Base-by-base conservation (phyloP, 148 eudicot genomes). In the Rhododendron griersonianum region DNA sequence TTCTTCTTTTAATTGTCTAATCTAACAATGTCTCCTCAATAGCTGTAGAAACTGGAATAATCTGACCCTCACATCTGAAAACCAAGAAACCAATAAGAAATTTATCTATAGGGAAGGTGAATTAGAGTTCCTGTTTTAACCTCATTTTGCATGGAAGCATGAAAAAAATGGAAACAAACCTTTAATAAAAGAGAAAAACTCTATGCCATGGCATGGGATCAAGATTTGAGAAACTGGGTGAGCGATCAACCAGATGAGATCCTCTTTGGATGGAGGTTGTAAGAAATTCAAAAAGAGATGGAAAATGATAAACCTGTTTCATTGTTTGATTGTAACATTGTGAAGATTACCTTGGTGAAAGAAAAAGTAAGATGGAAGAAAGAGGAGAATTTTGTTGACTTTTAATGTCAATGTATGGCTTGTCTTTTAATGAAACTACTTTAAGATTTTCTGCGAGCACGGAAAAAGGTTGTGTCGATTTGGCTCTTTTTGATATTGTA, bases 391-490 rank as follows among this genome's bases (percentile, higher is more conserved):
- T 41, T 35, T 3, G 37, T 33, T 81, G 67, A 28, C 14, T 80
- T 5, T 50, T 79, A 35, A 16, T 82, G 86, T 83, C 19, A 87
- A 87, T 39, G 84, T 50, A 74, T 81, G 50, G 35, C 19, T 71
- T 30, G 41, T 71, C 15, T 69, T 69, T 30, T 30, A 28, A 69
- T 7, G 5, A 25, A 33, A 30, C 1, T 16, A 7, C 48, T 75
- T 75, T 75, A 16, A 2, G 45, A 33, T 74, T 74, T 74, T 15
- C 18, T 21, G 65, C 8, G n/a, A 59, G 65, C n/a, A 59, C 21
- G 8, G 25, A 0, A 59, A 59, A 74, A 74, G 23, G 78, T 7
- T 3, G 14, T 25, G 69, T 63, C 7, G 69, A 30, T 71, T 16
- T 71, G 18, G 25, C 39, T 28, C 2, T 71, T 71, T 30, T 30